A percentile compares a stretch with the other conserved stretches of the same genome.
Conservation (phyloP, 2,329 filamentous ascomycete species). For the Ilyonectria sp. region DNA sequence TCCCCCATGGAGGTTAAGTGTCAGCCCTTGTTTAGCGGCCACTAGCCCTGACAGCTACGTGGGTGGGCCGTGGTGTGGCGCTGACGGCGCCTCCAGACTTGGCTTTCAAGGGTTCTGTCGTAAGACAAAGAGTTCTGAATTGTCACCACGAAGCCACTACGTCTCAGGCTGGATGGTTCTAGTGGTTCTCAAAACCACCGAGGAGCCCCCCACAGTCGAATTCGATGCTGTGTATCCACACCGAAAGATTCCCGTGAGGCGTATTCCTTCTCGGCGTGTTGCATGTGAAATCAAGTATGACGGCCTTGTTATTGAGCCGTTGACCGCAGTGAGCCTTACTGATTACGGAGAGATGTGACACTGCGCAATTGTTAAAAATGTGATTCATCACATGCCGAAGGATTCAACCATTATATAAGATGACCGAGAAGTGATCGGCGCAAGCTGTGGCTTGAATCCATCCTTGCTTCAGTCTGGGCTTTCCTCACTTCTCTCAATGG, state of each 20-base stretch:
- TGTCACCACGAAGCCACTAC: neutral
- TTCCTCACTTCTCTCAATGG: neutral
- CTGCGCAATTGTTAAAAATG: neutral
- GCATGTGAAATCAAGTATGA: neutral
- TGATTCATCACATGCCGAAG: constrained; percentile 17
- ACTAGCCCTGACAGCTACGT: neutral
- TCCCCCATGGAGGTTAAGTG: neutral
- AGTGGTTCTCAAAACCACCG: neutral
- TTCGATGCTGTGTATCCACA: neutral
- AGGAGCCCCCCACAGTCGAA: neutral
- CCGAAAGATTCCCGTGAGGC: neutral
- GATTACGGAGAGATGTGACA: neutral
- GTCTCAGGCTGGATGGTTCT: neutral
- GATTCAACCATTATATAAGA: neutral
- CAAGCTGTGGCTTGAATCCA: neutral
- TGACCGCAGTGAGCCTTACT: neutral
- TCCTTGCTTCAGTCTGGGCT: neutral
- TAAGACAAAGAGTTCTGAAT: neutral
- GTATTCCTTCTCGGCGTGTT: neutral
- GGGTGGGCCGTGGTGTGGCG: neutral
- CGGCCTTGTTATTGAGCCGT: neutral
- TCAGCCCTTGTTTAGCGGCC: neutral
- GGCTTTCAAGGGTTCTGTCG: neutral
- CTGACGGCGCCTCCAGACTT: neutral
- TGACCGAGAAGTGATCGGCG: neutral